phyloP scores from a whole-genome alignment of 768 basidiomycete genomes.

The Rossbeevera mucosa region DNA sequence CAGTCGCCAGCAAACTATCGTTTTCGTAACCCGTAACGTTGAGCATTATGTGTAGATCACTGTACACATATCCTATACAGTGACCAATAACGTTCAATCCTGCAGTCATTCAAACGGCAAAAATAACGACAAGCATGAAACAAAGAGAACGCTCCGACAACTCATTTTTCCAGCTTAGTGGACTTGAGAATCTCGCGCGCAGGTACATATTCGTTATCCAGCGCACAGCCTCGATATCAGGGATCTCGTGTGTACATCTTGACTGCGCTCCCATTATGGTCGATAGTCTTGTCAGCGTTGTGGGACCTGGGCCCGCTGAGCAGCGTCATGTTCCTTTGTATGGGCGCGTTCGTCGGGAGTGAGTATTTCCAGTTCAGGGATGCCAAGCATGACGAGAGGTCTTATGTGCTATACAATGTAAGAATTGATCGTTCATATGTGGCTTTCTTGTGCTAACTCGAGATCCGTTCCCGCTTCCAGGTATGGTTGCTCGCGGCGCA shows the following conservation, averaged over 20 bases:
- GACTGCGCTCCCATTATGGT: constrained; percentile 11
- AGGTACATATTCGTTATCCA: too few species aligned
- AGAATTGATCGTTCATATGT: neutral
- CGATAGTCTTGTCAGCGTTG: constrained; percentile 1
- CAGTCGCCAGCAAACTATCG: too few species aligned
- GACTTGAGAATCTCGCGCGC: too few species aligned
- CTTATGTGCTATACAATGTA: constrained; percentile 15
- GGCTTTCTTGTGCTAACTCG: neutral
- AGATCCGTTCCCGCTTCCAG: neutral
- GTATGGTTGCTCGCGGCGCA: constrained; percentile 9
- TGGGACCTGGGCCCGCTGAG: constrained; percentile 11
- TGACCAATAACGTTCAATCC: too few species aligned
- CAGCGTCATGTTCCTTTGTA: constrained; percentile 2
- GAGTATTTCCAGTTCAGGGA: constrained; percentile 12
- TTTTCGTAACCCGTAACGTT: too few species aligned
- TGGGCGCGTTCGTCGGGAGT: constrained; percentile 14
- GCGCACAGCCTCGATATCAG: too few species aligned
- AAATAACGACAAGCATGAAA: too few species aligned
- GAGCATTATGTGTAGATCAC: too few species aligned
- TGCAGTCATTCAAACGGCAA: too few species aligned
- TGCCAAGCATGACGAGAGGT: constrained; percentile 8
- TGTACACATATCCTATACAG: too few species aligned
- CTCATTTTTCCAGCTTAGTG: too few species aligned
- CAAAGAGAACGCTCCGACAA: too few species aligned
- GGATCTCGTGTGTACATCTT: constrained; percentile 12